Base-by-base conservation (phyloP, 1,284 basidiomycete genomes). In the Neonothopanus nambi region DNA sequence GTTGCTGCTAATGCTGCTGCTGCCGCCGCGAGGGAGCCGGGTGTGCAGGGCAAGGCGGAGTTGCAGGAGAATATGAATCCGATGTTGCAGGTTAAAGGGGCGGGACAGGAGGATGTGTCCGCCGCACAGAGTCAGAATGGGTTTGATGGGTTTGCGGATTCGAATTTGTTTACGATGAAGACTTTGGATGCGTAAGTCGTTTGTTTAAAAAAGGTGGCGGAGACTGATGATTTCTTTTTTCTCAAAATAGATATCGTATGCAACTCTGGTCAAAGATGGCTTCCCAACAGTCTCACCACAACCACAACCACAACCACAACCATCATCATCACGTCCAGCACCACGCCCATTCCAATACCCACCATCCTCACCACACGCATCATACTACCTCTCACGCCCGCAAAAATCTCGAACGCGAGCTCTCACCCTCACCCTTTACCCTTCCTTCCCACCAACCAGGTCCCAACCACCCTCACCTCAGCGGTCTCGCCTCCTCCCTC, bases 231-330 rank as follows among this genome's bases (percentile, higher is more conserved):
- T 57, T 55, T 54, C 26, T 51, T 41, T 51, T 43, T 15, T 26
- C 17, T 55, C 17, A 26, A 48, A 28, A 43, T 55, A 82, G 80
- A 11, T 82, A 87, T 63, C 81, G 92, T 33, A 91, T 92, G 87
- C 92, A 94, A 61, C 76, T 94, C 1, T 94, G 91, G 92, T 82
- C 84, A 35, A 83, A 87, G 69, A 88, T 94, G 80, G 89, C 89
- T 0, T 69, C 76, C 3, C 73, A 74, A 47, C 71, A 73, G 3
- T 62, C 67, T 44, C 48, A 50, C 5, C 72, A 68, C 28, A 75
- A 76, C 46, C 66, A 67, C 11, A 5, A 42, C 35, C 28, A 21
- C 69, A 74, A 40, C 61, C 17, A n/a, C 65, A 52, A 50, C 21
- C 53, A 44, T 13, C 50, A 17, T 24, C 42, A 21, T 33, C 39